Evolutionary conservation across 495 filamentous ascomycete species (phyloP), one percentile per base, ranked within the genome.

Genomic region (Tirmania nivea): DNA sequence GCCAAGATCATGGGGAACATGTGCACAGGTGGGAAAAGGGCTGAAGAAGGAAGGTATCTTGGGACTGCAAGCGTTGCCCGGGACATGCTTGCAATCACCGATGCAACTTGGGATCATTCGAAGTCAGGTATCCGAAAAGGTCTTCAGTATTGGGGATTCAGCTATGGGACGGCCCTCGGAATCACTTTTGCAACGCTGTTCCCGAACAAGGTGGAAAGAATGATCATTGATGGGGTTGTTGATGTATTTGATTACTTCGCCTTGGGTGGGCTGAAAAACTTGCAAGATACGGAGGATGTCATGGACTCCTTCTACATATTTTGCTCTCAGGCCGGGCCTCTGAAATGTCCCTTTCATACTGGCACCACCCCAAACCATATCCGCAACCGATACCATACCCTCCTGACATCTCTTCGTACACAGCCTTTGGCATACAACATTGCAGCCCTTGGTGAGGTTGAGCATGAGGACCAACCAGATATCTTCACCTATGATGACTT

Each of bases 61-160:
- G 54, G 58, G 10, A 64, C 61, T 16, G 19, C 61, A 11, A 54
- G 54, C 25, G 61, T 64, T 5, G 61, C 61, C 11, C 55, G 61
- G 20, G 61, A 64, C 55, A 64, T 64, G 61, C 51, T 64, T 20
- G 50, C 54, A 39, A 63, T 64, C 34, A 50, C 11, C 48, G 20
- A 50, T 50, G 16, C n/a, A 20, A 12, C 20, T 5, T 50, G 48
- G 48, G 39, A 14, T 45, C 39, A 25, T 35, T 60, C 50, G 8
- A 66, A 68, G 45, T 57, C 67, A 35, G 64, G 66, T 49, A 57
- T 63, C 34, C 57, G 71, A 50, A 57, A 64, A 20, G 71, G 69
- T 55, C 55, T 76, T 1, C 70, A 67, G 51, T 76, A 74, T 56
- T 75, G 72, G 72, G 73, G 73, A 8, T 74, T 74, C 34, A 71